Base-by-base conservation (phyloP, 2,329 filamentous ascomycete genomes). In the Apiospora arundinis region DNA sequence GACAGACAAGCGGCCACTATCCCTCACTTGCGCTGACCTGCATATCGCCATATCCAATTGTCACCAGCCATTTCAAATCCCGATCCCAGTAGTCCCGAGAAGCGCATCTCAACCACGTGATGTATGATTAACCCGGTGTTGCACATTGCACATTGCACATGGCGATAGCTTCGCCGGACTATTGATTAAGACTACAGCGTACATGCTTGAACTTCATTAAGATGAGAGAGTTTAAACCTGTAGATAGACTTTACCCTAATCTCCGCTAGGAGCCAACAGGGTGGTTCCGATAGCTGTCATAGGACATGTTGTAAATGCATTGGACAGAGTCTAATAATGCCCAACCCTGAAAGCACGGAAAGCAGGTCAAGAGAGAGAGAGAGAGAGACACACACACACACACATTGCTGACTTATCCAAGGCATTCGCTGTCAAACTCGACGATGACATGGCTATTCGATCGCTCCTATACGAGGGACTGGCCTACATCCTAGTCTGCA, bases 191-290 rank as follows among this genome's bases (percentile, higher is more conserved):
- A 18, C 25, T 16, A 18, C 25, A 60, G 4, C 28, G 16, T 60
- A 60, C 52, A 37, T 60, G 52, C 56, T n/a, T 63, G 56, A 32
- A 14, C 32, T 18, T 12, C 21, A n/a, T 63, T n/a, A 63, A 63
- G 32, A 63, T 40, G 56, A 40, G 8, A 40, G 28, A 37, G 32
- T 28, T 32, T 63, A 40, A 40, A 63, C 8, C 18, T 8, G 11
- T n/a, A 40, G 56, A 63, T 63, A 63, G 56, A 63, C 56, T 63
- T 63, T n/a, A 9, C 18, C 37, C 32, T 40, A 63, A 18, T 18
- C 56, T 63, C 18, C 18, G 32, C 56, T 21, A 63, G n/a, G 56
- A 63, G 28, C 56, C 56, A 63, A 32, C 56, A 63, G 56, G 56
- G 56, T 63, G 56, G 56, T 63, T 63, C 18, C 28, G 28, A 37